These are phyloP conservation scores for Kodamaea leandrae DNA, from an alignment of 805 yeast genomes.

Conservation along the genomic window DNA sequence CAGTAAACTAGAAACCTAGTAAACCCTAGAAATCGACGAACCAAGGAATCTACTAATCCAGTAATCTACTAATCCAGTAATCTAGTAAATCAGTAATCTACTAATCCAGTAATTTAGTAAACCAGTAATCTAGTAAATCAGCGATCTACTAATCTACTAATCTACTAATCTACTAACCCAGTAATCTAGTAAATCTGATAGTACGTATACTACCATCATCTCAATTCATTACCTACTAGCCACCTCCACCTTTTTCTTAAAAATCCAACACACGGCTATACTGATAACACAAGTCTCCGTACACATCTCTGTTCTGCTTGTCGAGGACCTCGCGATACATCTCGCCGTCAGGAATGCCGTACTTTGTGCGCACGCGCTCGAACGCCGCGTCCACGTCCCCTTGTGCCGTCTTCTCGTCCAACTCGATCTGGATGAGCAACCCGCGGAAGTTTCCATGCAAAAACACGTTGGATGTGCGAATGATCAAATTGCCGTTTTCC, in stretches of 20 bases:
- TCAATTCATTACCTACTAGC: too few relatives aligned
- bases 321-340: slow-evolving; percentile 33
- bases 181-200: too few relatives aligned
- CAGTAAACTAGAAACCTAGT: too few relatives aligned
- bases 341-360: slow-evolving; percentile 41
- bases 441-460: slow-evolving; percentile 76
- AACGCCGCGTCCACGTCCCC: slow-evolving; percentile 19
- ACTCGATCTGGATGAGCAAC: slow-evolving; percentile 58
- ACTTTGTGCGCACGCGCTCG: slow-evolving; percentile 25
- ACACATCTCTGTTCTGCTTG: slow-evolving; percentile 23
- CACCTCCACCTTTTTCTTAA: slow-evolving; percentile 13
- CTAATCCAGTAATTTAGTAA: too few relatives aligned
- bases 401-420: slow-evolving; percentile 13
- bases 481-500: slow-evolving; percentile 47
- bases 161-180: too few relatives aligned
- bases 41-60: too few relatives aligned
- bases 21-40: too few relatives aligned
- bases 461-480: slow-evolving; percentile 68
- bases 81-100: too few relatives aligned
- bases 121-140: too few relatives aligned
- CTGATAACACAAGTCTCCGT: slow-evolving; percentile 42
- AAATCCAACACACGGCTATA: slow-evolving; percentile 42
- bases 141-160: too few relatives aligned
- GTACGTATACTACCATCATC: too few relatives aligned
- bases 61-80: too few relatives aligned